phyloP scores from a whole-genome alignment of 768 basidiomycete genomes.

The Glaciozyma antarctica region DNA sequence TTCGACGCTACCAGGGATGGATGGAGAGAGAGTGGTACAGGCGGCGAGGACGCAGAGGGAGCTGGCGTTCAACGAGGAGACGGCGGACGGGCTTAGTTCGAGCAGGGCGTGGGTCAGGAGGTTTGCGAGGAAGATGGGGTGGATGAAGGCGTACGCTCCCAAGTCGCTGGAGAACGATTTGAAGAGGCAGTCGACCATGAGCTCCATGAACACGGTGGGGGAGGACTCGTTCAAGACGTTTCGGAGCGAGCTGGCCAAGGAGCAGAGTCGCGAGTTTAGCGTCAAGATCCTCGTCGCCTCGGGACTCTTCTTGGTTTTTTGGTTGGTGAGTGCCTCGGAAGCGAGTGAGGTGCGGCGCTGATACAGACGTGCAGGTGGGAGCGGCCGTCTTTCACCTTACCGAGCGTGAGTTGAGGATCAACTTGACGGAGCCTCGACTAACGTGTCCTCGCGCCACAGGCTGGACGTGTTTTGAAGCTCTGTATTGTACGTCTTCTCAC shows the following conservation, averaged over 20 bases:
- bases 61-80: slow-evolving; percentile 19
- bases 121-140: background rate
- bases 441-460: background rate
- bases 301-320: slow-evolving; percentile 61
- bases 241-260: slow-evolving; percentile 35
- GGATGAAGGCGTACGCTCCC: background rate
- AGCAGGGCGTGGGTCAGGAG: background rate
- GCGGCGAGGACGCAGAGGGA: slow-evolving; percentile 23
- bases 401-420: slow-evolving; percentile 16
- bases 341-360: background rate
- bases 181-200: background rate
- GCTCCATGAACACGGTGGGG: background rate
- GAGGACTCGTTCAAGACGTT: slow-evolving; percentile 35
- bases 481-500: slow-evolving; percentile 11
- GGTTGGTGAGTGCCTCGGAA: slow-evolving; percentile 49
- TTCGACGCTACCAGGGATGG: no score
- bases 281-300: slow-evolving; percentile 52
- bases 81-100: background rate
- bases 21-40: background rate
- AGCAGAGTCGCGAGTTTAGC: slow-evolving; percentile 49
- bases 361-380: slow-evolving; percentile 9
- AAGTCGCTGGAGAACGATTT: background rate
- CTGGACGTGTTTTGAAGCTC: slow-evolving; percentile 30
- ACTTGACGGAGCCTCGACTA: background rate
- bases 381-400: slow-evolving; percentile 30